Conservation (phyloP, 2,329 filamentous ascomycete species). For the Aspergillus sp. region DNA sequence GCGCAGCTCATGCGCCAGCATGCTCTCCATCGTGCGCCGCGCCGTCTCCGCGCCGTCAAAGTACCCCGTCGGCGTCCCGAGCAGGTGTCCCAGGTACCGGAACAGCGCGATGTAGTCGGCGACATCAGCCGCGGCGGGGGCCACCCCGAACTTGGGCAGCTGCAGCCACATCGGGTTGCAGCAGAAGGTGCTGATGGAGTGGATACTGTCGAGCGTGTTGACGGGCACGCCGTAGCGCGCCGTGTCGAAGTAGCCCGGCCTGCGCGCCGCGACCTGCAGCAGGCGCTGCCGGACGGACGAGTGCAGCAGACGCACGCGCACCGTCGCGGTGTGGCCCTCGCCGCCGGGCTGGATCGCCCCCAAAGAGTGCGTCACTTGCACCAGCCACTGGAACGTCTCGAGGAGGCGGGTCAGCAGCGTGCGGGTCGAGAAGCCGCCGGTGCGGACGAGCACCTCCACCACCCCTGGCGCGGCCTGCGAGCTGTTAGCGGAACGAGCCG, state of each 20-base stretch:
- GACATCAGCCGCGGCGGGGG: constrained; percentile 58
- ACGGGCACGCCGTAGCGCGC: constrained; percentile 62
- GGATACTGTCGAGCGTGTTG: constrained; percentile 71
- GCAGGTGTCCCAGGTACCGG: constrained; percentile 68
- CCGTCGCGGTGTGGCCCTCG: constrained; percentile 60
- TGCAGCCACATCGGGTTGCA: constrained; percentile 64
- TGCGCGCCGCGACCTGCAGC: constrained; percentile 52
- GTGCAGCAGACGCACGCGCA: constrained; percentile 67
- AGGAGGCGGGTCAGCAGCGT: constrained; percentile 63
- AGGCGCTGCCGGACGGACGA: constrained; percentile 65
- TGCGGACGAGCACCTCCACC: constrained; percentile 69
- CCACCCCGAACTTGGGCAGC: constrained; percentile 69
- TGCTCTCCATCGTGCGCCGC: constrained; percentile 59
- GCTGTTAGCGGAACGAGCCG: not conserved
- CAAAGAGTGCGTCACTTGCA: constrained; percentile 65
- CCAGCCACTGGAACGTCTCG: constrained; percentile 72
- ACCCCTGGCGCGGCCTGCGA: constrained; percentile 62
- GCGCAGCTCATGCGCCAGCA: constrained; percentile 29
- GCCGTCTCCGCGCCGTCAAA: constrained; percentile 57
- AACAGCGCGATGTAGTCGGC: constrained; percentile 70
- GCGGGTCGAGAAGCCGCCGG: constrained; percentile 68
- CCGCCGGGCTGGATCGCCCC: constrained; percentile 65
- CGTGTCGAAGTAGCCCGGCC: constrained; percentile 61
- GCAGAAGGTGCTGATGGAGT: constrained; percentile 68
- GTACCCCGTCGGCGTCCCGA: constrained; percentile 63